Conservation (phyloP, 2,329 filamentous ascomycete genomes). For the Aspergillus flavus region DNA sequence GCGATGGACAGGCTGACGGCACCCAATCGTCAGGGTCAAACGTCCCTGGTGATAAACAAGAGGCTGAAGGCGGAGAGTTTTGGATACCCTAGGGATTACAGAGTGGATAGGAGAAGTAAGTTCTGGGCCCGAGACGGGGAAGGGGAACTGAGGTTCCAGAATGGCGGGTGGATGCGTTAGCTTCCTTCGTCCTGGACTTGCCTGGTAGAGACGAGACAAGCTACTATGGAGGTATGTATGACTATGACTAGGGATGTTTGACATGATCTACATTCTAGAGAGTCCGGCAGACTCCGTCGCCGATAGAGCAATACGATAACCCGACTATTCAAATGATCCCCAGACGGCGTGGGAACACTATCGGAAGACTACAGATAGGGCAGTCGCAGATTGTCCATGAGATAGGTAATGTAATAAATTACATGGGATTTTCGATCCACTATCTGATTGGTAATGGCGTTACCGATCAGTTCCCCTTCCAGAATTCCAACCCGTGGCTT, state of each 20-base stretch:
- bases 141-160: constrained; percentile 4
- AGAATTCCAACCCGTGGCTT: constrained; percentile 11
- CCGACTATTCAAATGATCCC: neutral
- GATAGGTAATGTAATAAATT: neutral
- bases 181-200: neutral
- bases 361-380: neutral
- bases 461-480: constrained; percentile 8
- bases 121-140: constrained; percentile 4
- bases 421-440: neutral
- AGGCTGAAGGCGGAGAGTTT: constrained; percentile 4
- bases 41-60: neutral
- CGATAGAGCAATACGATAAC: neutral
- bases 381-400: neutral
- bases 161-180: constrained; percentile 2
- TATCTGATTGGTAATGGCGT: neutral
- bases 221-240: neutral
- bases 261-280: neutral
- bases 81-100: neutral
- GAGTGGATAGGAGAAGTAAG: neutral
- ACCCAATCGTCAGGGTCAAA: neutral
- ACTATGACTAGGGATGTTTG: neutral
- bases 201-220: neutral
- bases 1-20: neutral
- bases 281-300: neutral
- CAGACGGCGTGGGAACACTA: neutral